Evolutionary conservation across 2,329 filamentous ascomycete species (phyloP).

Genomic region (Plectosphaerella sp.): DNA sequence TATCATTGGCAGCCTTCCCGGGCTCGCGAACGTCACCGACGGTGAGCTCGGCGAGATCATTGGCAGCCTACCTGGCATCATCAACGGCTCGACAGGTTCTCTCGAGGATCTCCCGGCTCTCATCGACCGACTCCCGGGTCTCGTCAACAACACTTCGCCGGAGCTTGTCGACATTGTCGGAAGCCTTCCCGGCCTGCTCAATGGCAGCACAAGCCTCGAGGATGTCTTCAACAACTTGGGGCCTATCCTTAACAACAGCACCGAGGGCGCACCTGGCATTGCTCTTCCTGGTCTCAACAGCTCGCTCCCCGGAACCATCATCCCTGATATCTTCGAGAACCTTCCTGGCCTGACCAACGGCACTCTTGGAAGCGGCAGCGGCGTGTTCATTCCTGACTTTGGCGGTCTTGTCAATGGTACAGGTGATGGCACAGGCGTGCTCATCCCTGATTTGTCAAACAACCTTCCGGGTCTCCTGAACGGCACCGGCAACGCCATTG

Average conservation of each 20-base stretch:
- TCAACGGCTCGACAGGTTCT: neutral
- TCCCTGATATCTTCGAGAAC: neutral
- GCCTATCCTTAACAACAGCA: neutral
- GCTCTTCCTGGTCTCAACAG: neutral
- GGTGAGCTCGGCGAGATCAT: neutral
- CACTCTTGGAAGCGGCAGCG: neutral
- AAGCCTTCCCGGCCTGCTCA: neutral
- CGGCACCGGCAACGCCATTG: neutral
- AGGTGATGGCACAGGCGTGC: neutral
- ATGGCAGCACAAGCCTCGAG: neutral
- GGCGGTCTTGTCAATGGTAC: conserved; percentile 1
- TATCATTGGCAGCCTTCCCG: neutral
- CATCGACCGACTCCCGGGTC: neutral
- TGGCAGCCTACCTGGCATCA: neutral
- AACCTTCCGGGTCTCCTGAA: neutral
- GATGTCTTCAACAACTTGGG: neutral
- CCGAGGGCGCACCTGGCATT: neutral
- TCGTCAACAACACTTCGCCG: neutral
- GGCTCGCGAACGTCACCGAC: neutral
- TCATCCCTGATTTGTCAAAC: neutral
- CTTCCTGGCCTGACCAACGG: neutral
- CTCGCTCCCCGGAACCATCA: neutral
- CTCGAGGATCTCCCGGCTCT: neutral
- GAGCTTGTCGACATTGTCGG: neutral
- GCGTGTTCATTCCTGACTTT: neutral